These are phyloP conservation scores for Cydonia oblonga DNA, from an alignment of 331 rosid species.

Conservation along the genomic window DNA sequence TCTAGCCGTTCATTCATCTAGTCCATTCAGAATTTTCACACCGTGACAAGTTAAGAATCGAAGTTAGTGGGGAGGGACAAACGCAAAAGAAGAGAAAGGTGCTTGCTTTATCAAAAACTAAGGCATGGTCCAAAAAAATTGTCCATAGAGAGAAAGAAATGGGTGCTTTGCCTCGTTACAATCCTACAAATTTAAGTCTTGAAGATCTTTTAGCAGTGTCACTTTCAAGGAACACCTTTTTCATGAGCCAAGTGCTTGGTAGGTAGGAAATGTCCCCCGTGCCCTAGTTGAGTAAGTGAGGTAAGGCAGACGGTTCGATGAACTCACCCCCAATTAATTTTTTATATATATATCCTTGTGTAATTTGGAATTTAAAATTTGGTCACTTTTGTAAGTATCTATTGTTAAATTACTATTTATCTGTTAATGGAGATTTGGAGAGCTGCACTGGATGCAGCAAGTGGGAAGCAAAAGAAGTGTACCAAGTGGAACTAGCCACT, in stretches of 20 bases:
- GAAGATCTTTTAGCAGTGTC: not conserved
- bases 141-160: not conserved
- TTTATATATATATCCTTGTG: not conserved
- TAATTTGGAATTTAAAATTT: not conserved
- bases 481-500: not conserved
- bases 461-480: not conserved
- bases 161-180: not conserved
- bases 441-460: conserved; percentile 5
- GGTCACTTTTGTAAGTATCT: not conserved
- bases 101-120: not conserved
- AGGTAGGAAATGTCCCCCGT: conserved; percentile 8
- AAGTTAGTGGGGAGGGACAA: not conserved
- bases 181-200: not conserved
- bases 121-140: not conserved
- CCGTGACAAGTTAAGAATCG: not conserved
- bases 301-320: not conserved
- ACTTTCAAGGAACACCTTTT: not conserved
- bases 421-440: conserved; percentile 11
- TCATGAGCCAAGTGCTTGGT: conserved; percentile 11
- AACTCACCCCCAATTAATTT: not conserved
- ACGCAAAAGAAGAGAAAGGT: not conserved
- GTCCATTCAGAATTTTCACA: not conserved
- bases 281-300: not conserved
- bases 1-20: not conserved
- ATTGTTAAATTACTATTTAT: not conserved